Base-by-base conservation (phyloP, 2,329 filamentous ascomycete genomes). In the Trichoderma arundinaceum region DNA sequence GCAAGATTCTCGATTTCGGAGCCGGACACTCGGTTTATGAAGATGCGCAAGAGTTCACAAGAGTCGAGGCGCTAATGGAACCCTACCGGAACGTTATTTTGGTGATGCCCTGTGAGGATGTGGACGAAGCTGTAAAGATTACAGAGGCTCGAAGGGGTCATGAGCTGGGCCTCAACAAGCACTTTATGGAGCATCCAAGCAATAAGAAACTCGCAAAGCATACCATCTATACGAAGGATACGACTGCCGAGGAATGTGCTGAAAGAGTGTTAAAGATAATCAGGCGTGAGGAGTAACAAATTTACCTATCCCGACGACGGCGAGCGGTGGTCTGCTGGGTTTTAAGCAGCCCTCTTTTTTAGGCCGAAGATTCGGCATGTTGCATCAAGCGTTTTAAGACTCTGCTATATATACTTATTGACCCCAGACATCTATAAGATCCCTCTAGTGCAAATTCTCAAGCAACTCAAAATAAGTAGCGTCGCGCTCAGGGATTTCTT, bases 21-120 rank as follows among this genome's bases (percentile, higher is more conserved):
- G 66, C 61, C 3, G 66, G 66, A 13, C 66, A 67, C 22, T 67
- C 61, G 4, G 66, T 67, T 1, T 67, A 43, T 28, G 66, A 67
- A 17, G 15, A 54, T 28, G 41, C 66, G 4, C 43, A 61, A 15
- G 33, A 65, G 22, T 39, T 65, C 1, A 49, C n/a, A 6, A 48
- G 22, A 15, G 32, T 67, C 9, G 66, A 43, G 19, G 41, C 19
- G 13, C 39, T 48, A 22, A 65, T 65, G 56, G 10, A 41, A 28
- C 53, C 44, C 8, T 67, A 53, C 9, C 2, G 2, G 13, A 53
- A 44, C 28, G 49, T 67, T 6, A 49, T 67, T 32, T 41, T 67
- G 15, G 7, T 67, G 17, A 10, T 61, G 22, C 66, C 61, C 1
- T 65, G 53, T 10, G 61, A 65, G 13, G 61, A 65, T 19, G 53